phyloP scores from a whole-genome alignment of 1,284 basidiomycete species.

The Rhodotorula glutinis region DNA sequence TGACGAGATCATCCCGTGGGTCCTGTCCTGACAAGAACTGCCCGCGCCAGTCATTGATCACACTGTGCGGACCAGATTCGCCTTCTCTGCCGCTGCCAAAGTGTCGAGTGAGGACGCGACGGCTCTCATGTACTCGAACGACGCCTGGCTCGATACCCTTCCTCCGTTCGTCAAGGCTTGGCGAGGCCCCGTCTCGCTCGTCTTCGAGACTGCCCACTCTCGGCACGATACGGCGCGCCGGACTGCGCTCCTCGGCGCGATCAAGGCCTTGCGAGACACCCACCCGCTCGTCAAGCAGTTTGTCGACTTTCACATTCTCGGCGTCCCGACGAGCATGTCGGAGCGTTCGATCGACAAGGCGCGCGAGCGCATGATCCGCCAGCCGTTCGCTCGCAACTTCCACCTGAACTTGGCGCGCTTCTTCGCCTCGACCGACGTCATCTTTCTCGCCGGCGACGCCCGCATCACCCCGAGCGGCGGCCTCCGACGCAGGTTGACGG shows the following conservation, averaged over 20 bases:
- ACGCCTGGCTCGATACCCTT: constrained; percentile 43
- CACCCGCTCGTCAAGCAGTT: constrained; percentile 36
- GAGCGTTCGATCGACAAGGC: constrained; percentile 36
- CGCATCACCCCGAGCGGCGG: constrained; percentile 40
- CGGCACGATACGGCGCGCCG: constrained; percentile 26
- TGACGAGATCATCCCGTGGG: constrained; percentile 43
- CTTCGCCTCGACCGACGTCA: constrained; percentile 44
- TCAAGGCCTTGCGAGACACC: constrained; percentile 36
- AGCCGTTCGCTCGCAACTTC: constrained; percentile 43
- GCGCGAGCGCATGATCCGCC: constrained; percentile 42
- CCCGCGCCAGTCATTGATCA: no score
- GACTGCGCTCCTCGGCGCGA: constrained; percentile 20
- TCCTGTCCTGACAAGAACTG: not conserved
- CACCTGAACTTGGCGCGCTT: constrained; percentile 47
- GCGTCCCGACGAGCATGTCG: constrained; percentile 27
- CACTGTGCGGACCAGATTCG: constrained; percentile 19
- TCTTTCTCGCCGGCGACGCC: constrained; percentile 45
- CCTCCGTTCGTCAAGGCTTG: constrained; percentile 42
- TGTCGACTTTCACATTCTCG: constrained; percentile 45
- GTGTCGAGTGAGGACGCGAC: constrained; percentile 36
- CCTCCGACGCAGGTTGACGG: constrained; percentile 30
- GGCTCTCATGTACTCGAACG: constrained; percentile 46
- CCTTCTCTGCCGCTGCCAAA: constrained; percentile 35
- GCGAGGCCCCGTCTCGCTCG: constrained; percentile 44
- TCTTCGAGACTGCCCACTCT: constrained; percentile 41